Percentiles rank a stretch among this genome's conserved stretches.
These are phyloP conservation scores for Sarocladium kiliense DNA, from an alignment of 2,329 filamentous ascomycete genomes.

Conservation along the genomic window DNA sequence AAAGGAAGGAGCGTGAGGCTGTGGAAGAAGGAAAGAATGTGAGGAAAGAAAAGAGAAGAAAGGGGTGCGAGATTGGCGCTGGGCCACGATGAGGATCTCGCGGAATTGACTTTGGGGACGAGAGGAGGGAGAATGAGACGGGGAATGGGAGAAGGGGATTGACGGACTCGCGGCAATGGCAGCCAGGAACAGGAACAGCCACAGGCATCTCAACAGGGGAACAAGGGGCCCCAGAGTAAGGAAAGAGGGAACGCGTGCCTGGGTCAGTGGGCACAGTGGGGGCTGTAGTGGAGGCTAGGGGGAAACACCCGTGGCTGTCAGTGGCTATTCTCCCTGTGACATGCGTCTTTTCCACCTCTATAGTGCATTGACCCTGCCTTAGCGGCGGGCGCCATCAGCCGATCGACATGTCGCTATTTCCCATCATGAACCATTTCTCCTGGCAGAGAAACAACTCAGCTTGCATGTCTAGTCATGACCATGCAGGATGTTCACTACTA, in stretches of 20 bases:
- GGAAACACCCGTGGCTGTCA: neutral
- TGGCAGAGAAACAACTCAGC: too few relatives aligned
- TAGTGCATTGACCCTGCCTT: neutral
- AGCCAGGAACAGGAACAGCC: neutral
- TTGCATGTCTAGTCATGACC: neutral
- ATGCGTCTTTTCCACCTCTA: neutral
- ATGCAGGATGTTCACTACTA: too few relatives aligned
- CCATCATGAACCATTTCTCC: neutral
- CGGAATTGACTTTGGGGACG: neutral
- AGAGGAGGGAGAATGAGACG: neutral
- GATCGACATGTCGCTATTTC: neutral
- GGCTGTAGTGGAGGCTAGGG: neutral
- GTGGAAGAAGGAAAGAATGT: neutral
- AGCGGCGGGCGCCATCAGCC: constrained; percentile 2
- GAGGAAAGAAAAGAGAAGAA: neutral
- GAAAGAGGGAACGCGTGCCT: neutral
- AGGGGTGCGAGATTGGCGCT: neutral
- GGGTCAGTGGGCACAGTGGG: constrained; percentile 1
- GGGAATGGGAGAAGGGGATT: neutral
- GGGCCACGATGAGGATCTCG: neutral
- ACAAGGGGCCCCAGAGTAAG: neutral
- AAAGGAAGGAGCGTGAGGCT: neutral
- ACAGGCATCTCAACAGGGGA: neutral
- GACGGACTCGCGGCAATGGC: too few relatives aligned
- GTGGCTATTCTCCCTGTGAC: neutral